Conservation (phyloP, 345 rosid species). For the Viola odorata region DNA sequence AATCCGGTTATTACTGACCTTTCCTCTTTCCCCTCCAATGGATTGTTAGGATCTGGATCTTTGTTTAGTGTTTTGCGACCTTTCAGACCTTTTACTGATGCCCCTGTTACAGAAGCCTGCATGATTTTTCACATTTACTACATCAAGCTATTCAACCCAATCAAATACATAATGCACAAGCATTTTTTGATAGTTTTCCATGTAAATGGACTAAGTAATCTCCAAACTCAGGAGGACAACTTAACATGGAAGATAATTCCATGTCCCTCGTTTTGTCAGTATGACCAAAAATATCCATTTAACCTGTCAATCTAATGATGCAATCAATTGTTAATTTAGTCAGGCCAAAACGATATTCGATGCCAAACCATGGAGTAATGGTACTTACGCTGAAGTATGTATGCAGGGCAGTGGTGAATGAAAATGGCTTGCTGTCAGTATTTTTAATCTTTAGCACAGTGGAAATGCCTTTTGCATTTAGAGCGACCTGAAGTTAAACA, state of each 20-base stretch:
- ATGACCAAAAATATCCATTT: not conserved
- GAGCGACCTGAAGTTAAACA: slow-evolving; percentile 46
- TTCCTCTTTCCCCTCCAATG: slow-evolving; percentile 70
- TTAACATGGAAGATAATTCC: not conserved
- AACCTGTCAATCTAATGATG: too few species aligned
- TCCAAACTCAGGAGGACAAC: not conserved
- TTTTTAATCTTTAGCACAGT: slow-evolving; percentile 69
- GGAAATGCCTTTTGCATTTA: slow-evolving; percentile 58
- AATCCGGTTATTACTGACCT: slow-evolving; percentile 37
- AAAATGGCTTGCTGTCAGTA: slow-evolving; percentile 72
- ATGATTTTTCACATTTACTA: slow-evolving; percentile 9
- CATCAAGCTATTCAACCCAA: slow-evolving; percentile 8
- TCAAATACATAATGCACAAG: not conserved
- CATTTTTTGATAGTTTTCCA: too few species aligned
- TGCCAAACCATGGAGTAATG: slow-evolving; percentile 3
- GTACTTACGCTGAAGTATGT: slow-evolving; percentile 74
- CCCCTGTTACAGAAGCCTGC: slow-evolving; percentile 79
- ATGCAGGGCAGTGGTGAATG: slow-evolving; percentile 76
- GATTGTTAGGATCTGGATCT: slow-evolving; percentile 87
- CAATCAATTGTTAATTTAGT: not conserved
- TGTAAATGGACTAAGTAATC: too few species aligned
- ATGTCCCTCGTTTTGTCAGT: not conserved
- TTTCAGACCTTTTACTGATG: slow-evolving; percentile 73
- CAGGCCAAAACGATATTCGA: slow-evolving; percentile 2
- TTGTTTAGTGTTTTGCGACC: slow-evolving; percentile 86